Evolutionary conservation across 1,139 yeast genomes (phyloP), one percentile per base, ranked within the genome.

Genomic region (Diutina neorugosa): DNA sequence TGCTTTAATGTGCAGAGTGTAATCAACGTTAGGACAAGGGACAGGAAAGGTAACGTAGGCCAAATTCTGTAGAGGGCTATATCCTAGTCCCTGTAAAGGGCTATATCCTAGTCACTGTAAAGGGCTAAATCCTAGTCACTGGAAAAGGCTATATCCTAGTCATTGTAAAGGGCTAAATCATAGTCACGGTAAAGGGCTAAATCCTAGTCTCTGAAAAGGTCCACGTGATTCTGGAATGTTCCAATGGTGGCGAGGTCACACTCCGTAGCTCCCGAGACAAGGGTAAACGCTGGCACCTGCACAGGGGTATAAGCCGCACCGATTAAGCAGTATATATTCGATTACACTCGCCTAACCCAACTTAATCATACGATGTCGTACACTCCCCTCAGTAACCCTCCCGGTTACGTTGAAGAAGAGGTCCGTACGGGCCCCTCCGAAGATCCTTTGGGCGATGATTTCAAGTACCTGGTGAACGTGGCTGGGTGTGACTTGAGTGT

Each of bases 391-490:
- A 14, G n/a, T 14, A 31, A 31, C 37, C 37, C 37, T 11, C 37
- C 37, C n/a, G 37, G 37, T 31, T 31, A 31, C 37, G 25, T 23
- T 7, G 37, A 31, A 31, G 37, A 31, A 11, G 37, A 31, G 37
- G 37, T 31, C 14, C 37, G 37, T n/a, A 12, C 37, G n/a, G 37
- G 37, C 12, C 37, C 37, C 14, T 31, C 62, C 16, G 75, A 74
- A 16, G 79, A 75, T 60, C 66, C 72, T 59, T 62, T 80, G 52
- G 86, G 86, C 2, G 95, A 88, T 62, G 96, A 88, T 67, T 89
- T 88, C 78, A 89, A 89, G 65, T 88, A 84, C 67, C 81, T 87
- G 40, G 86, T 86, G 9, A 77, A 79, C 55, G 95, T 89, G 27
- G 81, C 90, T 6, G 82, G 86, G 34, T 87, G 96, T 68, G 88